Evolutionary conservation across 257 asterid genomes (phyloP), one percentile per base, ranked within the genome.

Genomic region (Datura wrightii): DNA sequence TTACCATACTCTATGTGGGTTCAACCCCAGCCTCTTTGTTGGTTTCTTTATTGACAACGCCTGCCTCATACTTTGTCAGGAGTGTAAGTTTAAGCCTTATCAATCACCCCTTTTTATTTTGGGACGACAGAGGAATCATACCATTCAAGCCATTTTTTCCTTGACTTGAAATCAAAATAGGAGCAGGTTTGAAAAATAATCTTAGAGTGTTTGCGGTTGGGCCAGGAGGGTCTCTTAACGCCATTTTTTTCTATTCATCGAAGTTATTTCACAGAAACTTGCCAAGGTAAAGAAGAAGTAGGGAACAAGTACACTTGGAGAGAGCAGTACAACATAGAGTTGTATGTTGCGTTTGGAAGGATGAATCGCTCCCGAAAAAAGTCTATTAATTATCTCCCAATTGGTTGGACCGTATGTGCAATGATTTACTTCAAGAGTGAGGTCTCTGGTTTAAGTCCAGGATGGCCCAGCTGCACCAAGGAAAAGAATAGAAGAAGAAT

Each of bases 241-340:
- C 58, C 11, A 9, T 53, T 6, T 48, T 48, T 48, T 48, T 48
- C 11, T 48, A 3, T 14, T 53, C 58, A 1, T 14, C 58, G 6
- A 4, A 13, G 5, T 53, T 53, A 53, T 53, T 53, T 53, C 58
- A 53, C 6, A 53, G n/a, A 53, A 53, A 15, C 36, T 80, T 80
- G 18, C 8, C 10, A 41, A 56, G 41, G 56, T 80, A 80, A 58
- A 54, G 66, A 80, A 58, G 67, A 58, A 18, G 56, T 56, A 37
- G 84, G 18, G 36, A 58, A 58, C 83, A 55, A 80, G 72, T 31
- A 80, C 83, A 56, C 71, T 80, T 80, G 53, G 72, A 58, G 53
- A 58, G 72, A 2, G 84, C n/a, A 80, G 46, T 53, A 39, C 83
- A 80, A 80, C 11, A 16, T 58, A 80, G 56, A 60, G 84, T 58